A percentile compares a stretch with the other conserved stretches of the same genome.
phyloP scores from a whole-genome alignment of 2,329 filamentous ascomycete genomes.

The Epichloe brachyelytri region DNA sequence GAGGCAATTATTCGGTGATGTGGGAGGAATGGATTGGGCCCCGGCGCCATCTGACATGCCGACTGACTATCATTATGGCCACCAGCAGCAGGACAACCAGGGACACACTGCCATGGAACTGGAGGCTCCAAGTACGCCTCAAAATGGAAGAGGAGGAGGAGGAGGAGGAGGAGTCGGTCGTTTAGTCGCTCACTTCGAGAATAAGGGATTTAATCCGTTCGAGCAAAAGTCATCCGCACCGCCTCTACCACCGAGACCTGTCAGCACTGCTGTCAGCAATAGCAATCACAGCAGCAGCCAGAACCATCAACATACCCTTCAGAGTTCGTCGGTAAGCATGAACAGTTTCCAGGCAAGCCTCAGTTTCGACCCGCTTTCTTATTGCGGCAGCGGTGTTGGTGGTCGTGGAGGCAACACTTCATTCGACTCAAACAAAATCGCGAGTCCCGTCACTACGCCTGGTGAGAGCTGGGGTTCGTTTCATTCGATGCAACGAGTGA shows the following conservation, averaged over 20 bases:
- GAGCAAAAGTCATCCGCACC: constrained; percentile 24
- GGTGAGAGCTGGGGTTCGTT: constrained; percentile 21
- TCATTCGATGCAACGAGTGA: constrained; percentile 15
- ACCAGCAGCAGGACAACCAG: constrained; percentile 3
- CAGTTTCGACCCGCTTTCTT: constrained; percentile 5
- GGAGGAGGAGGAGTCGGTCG: constrained; percentile 19
- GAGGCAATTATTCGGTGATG: constrained; percentile 14
- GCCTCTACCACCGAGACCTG: constrained; percentile 23
- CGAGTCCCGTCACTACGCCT: constrained; percentile 20
- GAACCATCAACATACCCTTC: constrained; percentile 7
- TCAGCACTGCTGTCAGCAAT: constrained; percentile 13
- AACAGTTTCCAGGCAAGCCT: constrained; percentile 7
- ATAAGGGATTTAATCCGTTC: constrained; percentile 20
- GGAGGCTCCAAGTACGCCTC: constrained; percentile 13
- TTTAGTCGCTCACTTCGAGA: constrained; percentile 29
- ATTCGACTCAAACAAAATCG: constrained; percentile 15
- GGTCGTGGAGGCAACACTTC: not conserved
- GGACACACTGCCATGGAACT: constrained; percentile 15
- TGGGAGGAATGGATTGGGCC: constrained; percentile 26
- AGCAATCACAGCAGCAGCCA: not conserved
- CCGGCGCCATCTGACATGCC: constrained; percentile 18
- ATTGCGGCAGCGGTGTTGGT: constrained; percentile 4
- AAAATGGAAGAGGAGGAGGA: constrained; percentile 12
- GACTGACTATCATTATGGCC: constrained; percentile 15
- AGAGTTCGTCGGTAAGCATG: constrained; percentile 13